Conservation (phyloP, 305 asterid genomes). For the Solanum hybrid region DNA sequence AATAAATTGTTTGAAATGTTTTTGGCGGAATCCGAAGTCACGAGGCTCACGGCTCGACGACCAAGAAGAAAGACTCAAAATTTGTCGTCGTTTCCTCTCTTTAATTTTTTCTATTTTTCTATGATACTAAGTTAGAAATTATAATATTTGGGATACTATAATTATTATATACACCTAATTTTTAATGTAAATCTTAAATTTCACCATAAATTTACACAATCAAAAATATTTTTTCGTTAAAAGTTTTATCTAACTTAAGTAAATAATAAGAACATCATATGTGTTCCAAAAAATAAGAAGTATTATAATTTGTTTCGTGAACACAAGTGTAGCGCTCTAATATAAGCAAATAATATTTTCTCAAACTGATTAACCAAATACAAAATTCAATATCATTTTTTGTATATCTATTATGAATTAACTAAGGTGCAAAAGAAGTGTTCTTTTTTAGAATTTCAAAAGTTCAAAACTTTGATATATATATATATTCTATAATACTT, state of each 20-base stretch:
- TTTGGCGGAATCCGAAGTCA: slow-evolving; percentile 29
- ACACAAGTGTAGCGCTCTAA: no score
- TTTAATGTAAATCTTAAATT: not conserved
- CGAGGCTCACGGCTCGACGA: slow-evolving; percentile 29
- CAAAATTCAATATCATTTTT: no score
- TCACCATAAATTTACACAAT: not conserved
- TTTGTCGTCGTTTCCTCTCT: not conserved
- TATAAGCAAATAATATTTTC: no score
- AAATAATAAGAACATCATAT: not conserved
- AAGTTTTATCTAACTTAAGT: not conserved
- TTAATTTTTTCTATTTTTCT: not conserved
- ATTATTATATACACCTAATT: not conserved
- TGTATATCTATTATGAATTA: not conserved
- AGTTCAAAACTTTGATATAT: no score
- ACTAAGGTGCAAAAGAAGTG: not conserved
- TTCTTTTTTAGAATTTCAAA: no score
- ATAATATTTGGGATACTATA: no score
- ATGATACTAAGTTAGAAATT: not conserved
- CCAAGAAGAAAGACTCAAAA: not conserved
- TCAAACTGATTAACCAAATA: not conserved
- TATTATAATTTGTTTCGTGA: not conserved
- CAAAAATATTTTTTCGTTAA: not conserved
- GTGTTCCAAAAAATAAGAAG: not conserved
- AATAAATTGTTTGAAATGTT: not conserved
- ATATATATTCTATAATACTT: no score